Percentiles rank a stretch among this genome's conserved stretches.
Evolutionary conservation across 2,329 filamentous ascomycete genomes (phyloP).

Genomic region (Sporothrix inflata): DNA sequence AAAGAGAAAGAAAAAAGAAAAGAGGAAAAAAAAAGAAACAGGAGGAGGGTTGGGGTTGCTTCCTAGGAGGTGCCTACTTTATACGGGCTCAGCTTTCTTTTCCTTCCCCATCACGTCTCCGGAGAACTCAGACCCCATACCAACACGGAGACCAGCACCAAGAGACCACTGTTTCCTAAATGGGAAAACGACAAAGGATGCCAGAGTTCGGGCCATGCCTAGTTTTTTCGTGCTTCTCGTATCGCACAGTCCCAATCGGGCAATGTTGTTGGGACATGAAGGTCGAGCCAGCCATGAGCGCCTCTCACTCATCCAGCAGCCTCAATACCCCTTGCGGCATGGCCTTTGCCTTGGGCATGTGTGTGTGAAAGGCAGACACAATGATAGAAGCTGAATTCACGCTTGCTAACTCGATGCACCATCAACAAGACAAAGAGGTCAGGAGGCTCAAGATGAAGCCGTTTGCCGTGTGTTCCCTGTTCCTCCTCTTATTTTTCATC

Average conservation of each 20-base stretch:
- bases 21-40: no score
- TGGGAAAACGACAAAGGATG: slow-evolving; percentile 1
- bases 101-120: not conserved
- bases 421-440: not conserved
- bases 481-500: not conserved
- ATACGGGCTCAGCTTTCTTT: not conserved
- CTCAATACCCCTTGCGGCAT: not conserved
- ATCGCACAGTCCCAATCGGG: not conserved
- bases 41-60: not conserved
- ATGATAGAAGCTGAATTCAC: not conserved
- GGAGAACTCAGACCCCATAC: not conserved
- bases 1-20: not conserved
- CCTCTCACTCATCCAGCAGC: not conserved
- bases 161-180: not conserved
- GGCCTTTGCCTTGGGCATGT: not conserved
- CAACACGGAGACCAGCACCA: not conserved
- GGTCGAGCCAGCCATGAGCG: not conserved
- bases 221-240: not conserved
- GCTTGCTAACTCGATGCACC: not conserved
- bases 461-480: not conserved
- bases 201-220: not conserved
- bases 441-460: not conserved
- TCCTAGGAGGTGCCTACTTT: not conserved
- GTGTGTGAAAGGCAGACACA: not conserved
- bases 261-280: not conserved